Evolutionary conservation across 441 rosid species (phyloP), one percentile per base, ranked within the genome.

Genomic region (Metrosideros polymorpha): DNA sequence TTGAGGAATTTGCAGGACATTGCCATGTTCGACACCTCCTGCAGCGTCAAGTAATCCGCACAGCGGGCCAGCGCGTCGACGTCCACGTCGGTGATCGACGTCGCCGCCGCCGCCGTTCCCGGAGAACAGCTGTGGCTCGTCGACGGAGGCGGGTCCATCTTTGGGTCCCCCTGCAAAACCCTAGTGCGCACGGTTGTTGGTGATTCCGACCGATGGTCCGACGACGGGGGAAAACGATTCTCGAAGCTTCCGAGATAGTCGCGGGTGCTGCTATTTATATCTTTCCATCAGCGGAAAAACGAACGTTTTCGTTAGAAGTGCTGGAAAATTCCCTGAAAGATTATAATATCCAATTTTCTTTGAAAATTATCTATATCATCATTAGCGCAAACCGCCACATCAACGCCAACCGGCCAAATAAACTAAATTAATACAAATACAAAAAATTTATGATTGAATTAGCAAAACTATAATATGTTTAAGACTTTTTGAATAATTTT

Each of bases 21-120:
- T 71, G 93, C 90, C 76, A 90, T 47, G 90, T 84, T 89, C 75
- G 91, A 83, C 39, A 93, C 54, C 87, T 93, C 94, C 66, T 79
- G 87, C 6, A 89, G 87, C 85, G 85, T 76, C 39, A 91, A 91
- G 89, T 87, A 88, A 83, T 43, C 59, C 59, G 88, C 90, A 82
- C 94, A 93, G 87, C 89, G 92, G 84, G 89, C 91, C 27, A 94
- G 84, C 2, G 91, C 82, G 92, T 93, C 93, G 86, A 87, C 89
- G 55, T 89, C 82, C 85, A 94, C 52, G 86, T 91, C 91, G n/a
- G 88, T 61, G 84, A 93, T 89, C 84, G 77, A 84, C 14, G 85
- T 92, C 27, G 52, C 14, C 4, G 56, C 6, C 42, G 35, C 17
- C 79, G 5, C 12, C 12, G 57, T 32, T 22, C 45, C 18, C 14